Evolutionary conservation across 257 asterid genomes (phyloP).

Genomic region (Catharanthus roseus): DNA sequence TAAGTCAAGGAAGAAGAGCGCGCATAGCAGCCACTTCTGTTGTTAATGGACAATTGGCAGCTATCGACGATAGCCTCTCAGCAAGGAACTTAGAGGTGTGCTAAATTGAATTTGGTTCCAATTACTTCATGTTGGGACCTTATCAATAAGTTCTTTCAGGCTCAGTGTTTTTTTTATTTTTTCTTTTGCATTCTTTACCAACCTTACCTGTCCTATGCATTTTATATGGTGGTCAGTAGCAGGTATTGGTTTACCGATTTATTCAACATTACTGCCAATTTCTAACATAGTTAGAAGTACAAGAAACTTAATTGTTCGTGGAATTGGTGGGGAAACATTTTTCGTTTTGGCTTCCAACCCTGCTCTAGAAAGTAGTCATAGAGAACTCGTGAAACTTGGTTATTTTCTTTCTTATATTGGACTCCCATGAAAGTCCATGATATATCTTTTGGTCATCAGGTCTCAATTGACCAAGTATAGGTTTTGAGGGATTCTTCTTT

Average conservation of each 20-base stretch:
- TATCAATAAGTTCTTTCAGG: slow-evolving; percentile 1
- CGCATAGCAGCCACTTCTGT: slow-evolving; percentile 86
- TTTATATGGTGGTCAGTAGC: neutral
- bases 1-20: slow-evolving; percentile 94
- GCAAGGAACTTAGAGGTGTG: slow-evolving; percentile 89
- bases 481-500: neutral
- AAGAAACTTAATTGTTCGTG: neutral
- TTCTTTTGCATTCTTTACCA: neutral
- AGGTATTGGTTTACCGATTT: neutral
- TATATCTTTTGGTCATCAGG: neutral
- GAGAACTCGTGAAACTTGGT: neutral
- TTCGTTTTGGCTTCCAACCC: neutral
- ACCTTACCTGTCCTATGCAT: neutral
- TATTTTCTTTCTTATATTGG: neutral
- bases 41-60: slow-evolving; percentile 73
- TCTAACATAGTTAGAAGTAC: neutral
- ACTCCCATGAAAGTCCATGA: neutral
- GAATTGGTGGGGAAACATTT: neutral
- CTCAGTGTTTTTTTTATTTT: neutral
- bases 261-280: neutral
- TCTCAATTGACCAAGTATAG: neutral
- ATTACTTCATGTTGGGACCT: neutral
- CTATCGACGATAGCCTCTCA: slow-evolving; percentile 79
- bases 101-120: slow-evolving; percentile 10
- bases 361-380: neutral